These are phyloP conservation scores for Akebia trifoliata DNA, from an alignment of 164 flowering plant species.

Conservation along the genomic window DNA sequence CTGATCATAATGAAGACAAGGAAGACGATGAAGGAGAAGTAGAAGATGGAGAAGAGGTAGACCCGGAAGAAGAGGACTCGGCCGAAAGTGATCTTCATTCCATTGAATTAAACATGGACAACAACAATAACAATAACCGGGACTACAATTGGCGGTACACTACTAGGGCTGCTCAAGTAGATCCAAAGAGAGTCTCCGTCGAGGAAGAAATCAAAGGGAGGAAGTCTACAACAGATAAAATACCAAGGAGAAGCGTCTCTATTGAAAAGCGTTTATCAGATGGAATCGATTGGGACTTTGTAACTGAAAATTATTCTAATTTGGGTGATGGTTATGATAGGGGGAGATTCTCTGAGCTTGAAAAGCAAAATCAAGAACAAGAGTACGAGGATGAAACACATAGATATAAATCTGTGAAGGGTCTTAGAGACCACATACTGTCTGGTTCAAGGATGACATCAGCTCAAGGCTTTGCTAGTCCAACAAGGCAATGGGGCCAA, in stretches of 20 bases:
- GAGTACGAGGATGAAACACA: conserved; percentile 40
- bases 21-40: conserved; percentile 45
- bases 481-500: conserved; percentile 43
- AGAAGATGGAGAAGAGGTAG: conserved; percentile 31
- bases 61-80: conserved; percentile 29
- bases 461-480: conserved; percentile 38
- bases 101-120: conserved; percentile 65
- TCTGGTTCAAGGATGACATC: conserved; percentile 41
- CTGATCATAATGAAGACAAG: conserved; percentile 25
- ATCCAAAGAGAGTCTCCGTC: conserved; percentile 24
- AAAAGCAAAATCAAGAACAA: conserved; percentile 32
- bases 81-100: conserved; percentile 80
- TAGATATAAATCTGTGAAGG: conserved; percentile 44
- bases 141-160: conserved; percentile 46
- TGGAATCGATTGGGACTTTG: conserved; percentile 55
- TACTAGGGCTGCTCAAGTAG: conserved; percentile 24
- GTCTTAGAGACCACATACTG: conserved; percentile 49
- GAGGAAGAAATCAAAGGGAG: conserved; percentile 45
- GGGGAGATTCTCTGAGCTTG: conserved; percentile 31
- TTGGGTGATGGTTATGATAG: conserved; percentile 24
- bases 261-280: conserved; percentile 61
- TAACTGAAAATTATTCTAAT: conserved; percentile 25
- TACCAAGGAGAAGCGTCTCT: conserved; percentile 37
- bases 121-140: conserved; percentile 33
- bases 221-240: conserved; percentile 45